Evolutionary conservation across 2,329 filamentous ascomycete species (phyloP).

Genomic region (Verticillium klebahnii): DNA sequence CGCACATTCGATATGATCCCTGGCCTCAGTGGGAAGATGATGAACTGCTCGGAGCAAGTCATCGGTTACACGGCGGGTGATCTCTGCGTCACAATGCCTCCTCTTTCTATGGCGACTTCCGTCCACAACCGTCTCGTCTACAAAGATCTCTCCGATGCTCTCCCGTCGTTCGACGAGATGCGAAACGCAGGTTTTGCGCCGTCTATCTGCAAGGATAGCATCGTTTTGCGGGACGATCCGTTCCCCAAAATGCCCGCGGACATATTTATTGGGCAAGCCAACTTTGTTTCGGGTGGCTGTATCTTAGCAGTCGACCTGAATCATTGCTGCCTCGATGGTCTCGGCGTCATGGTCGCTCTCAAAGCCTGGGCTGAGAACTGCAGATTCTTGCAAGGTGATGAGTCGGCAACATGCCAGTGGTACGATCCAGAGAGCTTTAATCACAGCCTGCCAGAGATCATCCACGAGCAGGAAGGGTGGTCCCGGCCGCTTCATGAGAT

Average conservation of each 20-base stretch:
- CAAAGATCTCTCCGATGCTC: slow-evolving; percentile 12
- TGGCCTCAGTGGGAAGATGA: slow-evolving; percentile 29
- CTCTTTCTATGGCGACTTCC: slow-evolving; percentile 2
- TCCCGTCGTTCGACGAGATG: slow-evolving; percentile 17
- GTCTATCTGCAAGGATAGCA: background rate
- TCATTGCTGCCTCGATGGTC: slow-evolving; percentile 16
- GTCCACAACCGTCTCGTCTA: background rate
- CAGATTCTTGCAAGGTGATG: slow-evolving; percentile 17
- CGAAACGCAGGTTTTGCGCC: slow-evolving; percentile 17
- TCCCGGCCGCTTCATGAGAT: slow-evolving; percentile 15
- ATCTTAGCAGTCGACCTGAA: slow-evolving; percentile 12
- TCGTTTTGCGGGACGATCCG: slow-evolving; percentile 12
- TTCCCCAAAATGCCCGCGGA: slow-evolving; percentile 24
- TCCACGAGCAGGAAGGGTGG: slow-evolving; percentile 20
- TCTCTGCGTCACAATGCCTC: slow-evolving; percentile 12
- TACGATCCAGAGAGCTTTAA: slow-evolving; percentile 22
- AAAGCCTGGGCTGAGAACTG: slow-evolving; percentile 25
- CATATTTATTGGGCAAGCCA: slow-evolving; percentile 22
- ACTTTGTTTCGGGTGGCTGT: slow-evolving; percentile 25
- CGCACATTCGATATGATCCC: slow-evolving; percentile 29
- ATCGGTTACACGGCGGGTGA: slow-evolving; percentile 22
- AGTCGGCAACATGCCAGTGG: background rate
- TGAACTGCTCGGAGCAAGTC: slow-evolving; percentile 20
- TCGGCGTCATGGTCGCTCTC: slow-evolving; percentile 21
- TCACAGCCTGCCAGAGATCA: slow-evolving; percentile 19